Percentiles rank a stretch among this genome's conserved stretches.
Evolutionary conservation across 768 basidiomycete species (phyloP).

Genomic region (Brasilioporus rufonigricans): DNA sequence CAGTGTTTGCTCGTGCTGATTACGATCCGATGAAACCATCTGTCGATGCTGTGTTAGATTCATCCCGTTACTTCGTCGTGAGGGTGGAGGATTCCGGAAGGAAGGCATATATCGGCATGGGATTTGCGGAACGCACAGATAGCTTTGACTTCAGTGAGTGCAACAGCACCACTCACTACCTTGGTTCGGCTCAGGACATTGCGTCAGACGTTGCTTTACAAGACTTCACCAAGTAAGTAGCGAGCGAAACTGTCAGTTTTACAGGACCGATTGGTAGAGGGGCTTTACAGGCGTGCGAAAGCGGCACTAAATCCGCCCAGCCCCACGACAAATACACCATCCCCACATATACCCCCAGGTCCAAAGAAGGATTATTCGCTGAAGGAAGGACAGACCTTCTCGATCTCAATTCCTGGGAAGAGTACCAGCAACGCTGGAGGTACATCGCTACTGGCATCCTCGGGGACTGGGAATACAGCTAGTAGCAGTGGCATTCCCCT

Average conservation of each 20-base stretch:
- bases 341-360: conserved; percentile 70
- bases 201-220: conserved; percentile 75
- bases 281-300: conserved; percentile 50
- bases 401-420: conserved; percentile 87
- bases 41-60: conserved; percentile 95
- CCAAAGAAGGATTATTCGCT: conserved; percentile 93
- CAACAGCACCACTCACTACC: neutral
- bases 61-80: conserved; percentile 92
- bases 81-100: conserved; percentile 85
- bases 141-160: conserved; percentile 89
- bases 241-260: neutral
- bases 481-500: conserved; percentile 53
- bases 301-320: conserved; percentile 57
- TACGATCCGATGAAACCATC: conserved; percentile 78
- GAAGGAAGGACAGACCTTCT: conserved; percentile 94
- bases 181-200: conserved; percentile 5
- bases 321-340: conserved; percentile 42
- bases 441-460: conserved; percentile 38
- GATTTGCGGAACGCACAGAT: conserved; percentile 84
- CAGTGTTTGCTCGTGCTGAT: conserved; percentile 84
- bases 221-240: conserved; percentile 73
- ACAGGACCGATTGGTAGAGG: neutral
- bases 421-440: conserved; percentile 36
- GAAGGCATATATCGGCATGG: conserved; percentile 93
- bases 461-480: conserved; percentile 24